Percentiles rank a stretch among this genome's conserved stretches.
Conservation (phyloP, 2,329 filamentous ascomycete genomes). For the Ramularia endophylla region DNA sequence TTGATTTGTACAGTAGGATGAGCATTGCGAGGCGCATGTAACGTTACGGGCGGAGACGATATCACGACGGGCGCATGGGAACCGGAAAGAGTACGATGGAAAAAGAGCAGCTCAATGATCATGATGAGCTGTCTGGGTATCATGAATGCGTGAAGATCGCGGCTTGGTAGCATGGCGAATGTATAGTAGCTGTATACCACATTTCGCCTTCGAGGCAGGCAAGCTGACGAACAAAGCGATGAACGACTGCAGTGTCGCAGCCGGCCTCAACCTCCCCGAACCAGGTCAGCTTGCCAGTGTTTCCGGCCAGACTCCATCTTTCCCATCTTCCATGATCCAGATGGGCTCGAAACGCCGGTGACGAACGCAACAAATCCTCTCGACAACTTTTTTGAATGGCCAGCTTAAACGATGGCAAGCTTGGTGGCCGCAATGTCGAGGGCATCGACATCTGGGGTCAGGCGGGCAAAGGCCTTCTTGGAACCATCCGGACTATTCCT, state of each 20-base stretch:
- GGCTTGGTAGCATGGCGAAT: conserved; percentile 18
- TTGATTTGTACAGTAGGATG: not conserved
- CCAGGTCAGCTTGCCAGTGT: conserved; percentile 1
- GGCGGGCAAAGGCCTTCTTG: conserved; percentile 98
- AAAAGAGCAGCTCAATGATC: not conserved
- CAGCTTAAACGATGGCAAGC: conserved; percentile 85
- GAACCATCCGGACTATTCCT: conserved; percentile 73
- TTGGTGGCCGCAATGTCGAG: conserved; percentile 99
- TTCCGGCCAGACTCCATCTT: conserved; percentile 6
- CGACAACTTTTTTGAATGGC: conserved; percentile 2
- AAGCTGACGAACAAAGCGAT: no score
- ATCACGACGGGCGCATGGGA: conserved; percentile 1
- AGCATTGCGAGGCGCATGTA: not conserved
- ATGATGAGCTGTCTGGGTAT: not conserved
- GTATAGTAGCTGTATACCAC: conserved; percentile 16
- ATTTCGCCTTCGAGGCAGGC: conserved; percentile 7
- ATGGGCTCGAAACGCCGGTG: conserved; percentile 17
- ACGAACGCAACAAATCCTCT: conserved; percentile 34
- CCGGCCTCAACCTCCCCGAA: conserved; percentile 5
- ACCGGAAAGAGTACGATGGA: not conserved
- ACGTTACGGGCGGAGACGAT: not conserved
- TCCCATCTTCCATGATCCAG: conserved; percentile 6
- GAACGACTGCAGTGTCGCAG: no score
- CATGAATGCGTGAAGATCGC: conserved; percentile 5
- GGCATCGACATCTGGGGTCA: conserved; percentile 94